A percentile compares a stretch with the other conserved stretches of the same genome.
phyloP scores from a whole-genome alignment of 345 rosid species.

The Eutrema yunnanense region DNA sequence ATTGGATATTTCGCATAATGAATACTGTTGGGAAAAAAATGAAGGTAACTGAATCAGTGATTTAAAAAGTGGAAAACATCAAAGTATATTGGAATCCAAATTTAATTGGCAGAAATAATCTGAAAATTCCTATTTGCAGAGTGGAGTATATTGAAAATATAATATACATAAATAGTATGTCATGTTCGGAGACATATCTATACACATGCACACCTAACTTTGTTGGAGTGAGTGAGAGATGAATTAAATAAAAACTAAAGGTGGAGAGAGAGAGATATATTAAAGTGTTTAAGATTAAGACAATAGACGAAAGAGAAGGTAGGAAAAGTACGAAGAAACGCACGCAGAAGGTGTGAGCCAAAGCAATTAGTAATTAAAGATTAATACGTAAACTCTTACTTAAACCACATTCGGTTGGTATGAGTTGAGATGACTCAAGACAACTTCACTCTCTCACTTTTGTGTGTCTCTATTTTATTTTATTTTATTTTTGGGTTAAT shows the following conservation, averaged over 20 bases:
- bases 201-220: slow-evolving; percentile 16
- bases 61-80: neutral
- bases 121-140: neutral
- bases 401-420: slow-evolving; percentile 17
- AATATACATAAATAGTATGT: neutral
- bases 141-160: neutral
- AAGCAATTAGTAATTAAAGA: slow-evolving; percentile 5
- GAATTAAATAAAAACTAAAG: neutral
- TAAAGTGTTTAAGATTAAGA: neutral
- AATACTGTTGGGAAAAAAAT: too few species aligned
- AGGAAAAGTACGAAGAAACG: neutral
- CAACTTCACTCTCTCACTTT: slow-evolving; percentile 20
- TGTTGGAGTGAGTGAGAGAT: neutral
- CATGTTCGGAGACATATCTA: neutral
- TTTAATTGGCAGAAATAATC: neutral
- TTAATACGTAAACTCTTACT: slow-evolving; percentile 25
- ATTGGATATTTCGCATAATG: too few species aligned
- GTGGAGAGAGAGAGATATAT: neutral
- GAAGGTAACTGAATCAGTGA: neutral
- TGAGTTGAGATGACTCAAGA: slow-evolving; percentile 16
- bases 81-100: neutral
- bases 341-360: slow-evolving; percentile 24
- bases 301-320: slow-evolving; percentile 5
- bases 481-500: neutral
- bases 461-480: neutral